Evolutionary conservation across 2,329 filamentous ascomycete genomes (phyloP).

Genomic region (Trichoderma hamatum): DNA sequence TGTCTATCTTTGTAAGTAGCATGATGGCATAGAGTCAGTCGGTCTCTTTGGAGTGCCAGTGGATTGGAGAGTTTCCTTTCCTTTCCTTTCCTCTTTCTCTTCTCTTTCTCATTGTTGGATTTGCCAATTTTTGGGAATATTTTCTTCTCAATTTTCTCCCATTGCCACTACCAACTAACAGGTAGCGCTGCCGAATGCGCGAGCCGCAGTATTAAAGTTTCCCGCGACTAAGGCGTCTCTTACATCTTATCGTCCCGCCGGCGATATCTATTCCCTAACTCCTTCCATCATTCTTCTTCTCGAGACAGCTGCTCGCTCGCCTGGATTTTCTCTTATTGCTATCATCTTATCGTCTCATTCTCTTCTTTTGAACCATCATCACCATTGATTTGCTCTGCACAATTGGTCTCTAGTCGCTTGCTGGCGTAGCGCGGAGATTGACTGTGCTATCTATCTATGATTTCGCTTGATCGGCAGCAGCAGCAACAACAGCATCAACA

Average conservation of each 20-base stretch:
- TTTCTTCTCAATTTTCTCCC: not conserved
- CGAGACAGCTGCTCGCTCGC: not conserved
- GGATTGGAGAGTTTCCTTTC: not conserved
- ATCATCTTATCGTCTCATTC: not conserved
- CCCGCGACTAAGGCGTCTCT: not conserved
- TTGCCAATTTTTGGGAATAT: not conserved
- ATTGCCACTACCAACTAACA: not conserved
- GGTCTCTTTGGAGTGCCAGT: not conserved
- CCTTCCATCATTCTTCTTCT: constrained; percentile 9
- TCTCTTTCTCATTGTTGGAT: no score
- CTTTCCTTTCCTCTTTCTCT: not conserved
- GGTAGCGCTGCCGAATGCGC: not conserved
- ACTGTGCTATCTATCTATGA: constrained; percentile 16
- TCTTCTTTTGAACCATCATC: not conserved
- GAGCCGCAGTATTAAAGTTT: not conserved
- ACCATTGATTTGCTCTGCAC: not conserved
- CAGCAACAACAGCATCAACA: not conserved
- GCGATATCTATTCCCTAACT: constrained; percentile 10
- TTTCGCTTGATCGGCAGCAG: constrained; percentile 2
- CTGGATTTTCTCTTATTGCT: not conserved
- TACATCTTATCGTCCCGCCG: constrained; percentile 16
- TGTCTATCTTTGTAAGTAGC: not conserved
- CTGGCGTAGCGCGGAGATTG: not conserved
- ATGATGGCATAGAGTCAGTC: not conserved
- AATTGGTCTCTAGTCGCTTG: constrained; percentile 3